Conservation (phyloP, 495 filamentous ascomycete species). For the Apiosordaria backusii region DNA sequence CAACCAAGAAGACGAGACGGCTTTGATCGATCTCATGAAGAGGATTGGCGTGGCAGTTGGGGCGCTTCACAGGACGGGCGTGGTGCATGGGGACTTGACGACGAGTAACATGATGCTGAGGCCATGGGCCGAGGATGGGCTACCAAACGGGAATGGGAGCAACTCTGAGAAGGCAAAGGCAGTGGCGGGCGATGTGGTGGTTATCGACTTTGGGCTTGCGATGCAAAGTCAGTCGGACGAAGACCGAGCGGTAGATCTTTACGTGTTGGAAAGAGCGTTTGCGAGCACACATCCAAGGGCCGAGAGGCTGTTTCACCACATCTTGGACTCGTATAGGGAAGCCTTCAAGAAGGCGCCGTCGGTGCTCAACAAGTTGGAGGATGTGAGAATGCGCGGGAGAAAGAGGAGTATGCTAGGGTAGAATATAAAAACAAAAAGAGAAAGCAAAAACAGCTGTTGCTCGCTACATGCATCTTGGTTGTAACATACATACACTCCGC, state of each 20-base stretch:
- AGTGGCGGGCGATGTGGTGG: conserved; percentile 70
- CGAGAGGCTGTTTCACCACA: conserved; percentile 65
- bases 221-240: conserved; percentile 79
- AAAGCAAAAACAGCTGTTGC: conserved; percentile 12
- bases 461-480: not conserved
- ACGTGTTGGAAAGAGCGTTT: conserved; percentile 96
- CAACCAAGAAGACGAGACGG: conserved; percentile 29
- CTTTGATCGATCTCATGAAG: conserved; percentile 57
- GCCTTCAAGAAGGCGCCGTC: conserved; percentile 49
- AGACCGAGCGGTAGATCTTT: conserved; percentile 93
- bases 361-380: conserved; percentile 71
- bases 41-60: conserved; percentile 73
- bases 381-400: conserved; percentile 91
- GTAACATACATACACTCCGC: not conserved
- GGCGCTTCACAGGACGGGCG: conserved; percentile 72
- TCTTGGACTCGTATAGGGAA: conserved; percentile 53
- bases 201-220: conserved; percentile 96
- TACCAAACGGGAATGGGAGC: conserved; percentile 15
- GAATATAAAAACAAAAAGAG: not conserved
- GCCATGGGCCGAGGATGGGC: conserved; percentile 24
- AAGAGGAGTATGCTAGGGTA: conserved; percentile 96
- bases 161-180: conserved; percentile 27
- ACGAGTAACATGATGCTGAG: conserved; percentile 95
- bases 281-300: conserved; percentile 88
- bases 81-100: conserved; percentile 93